phyloP scores from a whole-genome alignment of 345 rosid species.

The Trapa incisa region DNA sequence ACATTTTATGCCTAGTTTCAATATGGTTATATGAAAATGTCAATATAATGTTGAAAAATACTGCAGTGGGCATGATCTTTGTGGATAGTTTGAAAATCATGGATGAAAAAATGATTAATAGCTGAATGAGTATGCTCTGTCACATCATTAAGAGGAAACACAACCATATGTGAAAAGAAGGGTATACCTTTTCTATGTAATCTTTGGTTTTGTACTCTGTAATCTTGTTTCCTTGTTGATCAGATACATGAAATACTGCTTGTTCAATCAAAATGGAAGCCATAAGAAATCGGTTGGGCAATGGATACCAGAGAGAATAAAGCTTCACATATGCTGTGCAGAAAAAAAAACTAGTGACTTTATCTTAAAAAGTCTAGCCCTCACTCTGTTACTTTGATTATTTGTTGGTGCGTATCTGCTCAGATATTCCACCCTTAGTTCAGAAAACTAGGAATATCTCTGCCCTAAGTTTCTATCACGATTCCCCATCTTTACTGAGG shows the following conservation, averaged over 20 bases:
- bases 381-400: not conserved
- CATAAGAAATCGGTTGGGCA: not conserved
- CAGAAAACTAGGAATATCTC: too few relatives aligned
- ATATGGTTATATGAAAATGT: too few relatives aligned
- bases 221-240: conserved; percentile 72
- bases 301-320: not conserved
- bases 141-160: not conserved
- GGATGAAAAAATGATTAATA: not conserved
- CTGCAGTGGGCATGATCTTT: not conserved
- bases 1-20: too few relatives aligned
- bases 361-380: not conserved
- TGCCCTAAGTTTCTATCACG: too few relatives aligned
- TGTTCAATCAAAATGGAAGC: conserved; percentile 4
- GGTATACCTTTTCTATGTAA: conserved; percentile 62
- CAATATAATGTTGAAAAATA: not conserved
- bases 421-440: not conserved
- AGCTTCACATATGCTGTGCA: not conserved
- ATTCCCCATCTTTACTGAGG: not conserved
- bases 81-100: not conserved
- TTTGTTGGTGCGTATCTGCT: not conserved
- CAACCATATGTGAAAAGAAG: not conserved
- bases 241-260: conserved; percentile 72
- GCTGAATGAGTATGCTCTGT: not conserved
- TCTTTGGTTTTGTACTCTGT: conserved; percentile 62
- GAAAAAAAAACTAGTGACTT: not conserved